Conservation (phyloP, 2,329 filamentous ascomycete genomes). For the Dactylonectria macrodidyma region DNA sequence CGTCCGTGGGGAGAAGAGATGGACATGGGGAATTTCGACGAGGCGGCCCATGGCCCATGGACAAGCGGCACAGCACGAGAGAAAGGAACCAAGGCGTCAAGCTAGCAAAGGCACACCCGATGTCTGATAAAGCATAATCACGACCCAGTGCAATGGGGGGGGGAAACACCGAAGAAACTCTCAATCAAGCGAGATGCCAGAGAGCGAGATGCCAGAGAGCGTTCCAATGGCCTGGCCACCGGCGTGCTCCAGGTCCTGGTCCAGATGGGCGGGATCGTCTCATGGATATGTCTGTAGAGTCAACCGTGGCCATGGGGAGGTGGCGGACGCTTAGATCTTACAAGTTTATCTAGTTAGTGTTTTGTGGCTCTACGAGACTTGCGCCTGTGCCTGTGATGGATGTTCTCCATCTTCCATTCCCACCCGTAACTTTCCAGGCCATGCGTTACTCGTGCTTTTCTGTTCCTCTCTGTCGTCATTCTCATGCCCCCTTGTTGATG, state of each 20-base stretch:
- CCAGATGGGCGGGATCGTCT: conserved; percentile 3
- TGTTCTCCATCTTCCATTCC: neutral
- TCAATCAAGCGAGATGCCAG: neutral
- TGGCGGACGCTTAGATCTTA: neutral
- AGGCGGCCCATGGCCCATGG: neutral
- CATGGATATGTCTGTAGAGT: neutral
- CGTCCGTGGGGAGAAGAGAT: neutral
- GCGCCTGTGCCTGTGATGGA: neutral
- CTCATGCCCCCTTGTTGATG: neutral
- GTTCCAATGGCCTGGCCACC: neutral
- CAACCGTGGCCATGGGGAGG: neutral
- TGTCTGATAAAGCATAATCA: neutral
- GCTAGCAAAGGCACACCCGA: neutral
- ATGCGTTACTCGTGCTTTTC: neutral
- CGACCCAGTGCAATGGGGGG: neutral
- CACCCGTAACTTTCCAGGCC: neutral
- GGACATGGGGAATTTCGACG: neutral
- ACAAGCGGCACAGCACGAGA: too few species aligned
- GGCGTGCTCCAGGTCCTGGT: neutral
- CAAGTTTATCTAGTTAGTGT: neutral
- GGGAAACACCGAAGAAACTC: neutral
- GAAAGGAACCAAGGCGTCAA: neutral
- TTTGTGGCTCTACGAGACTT: neutral
- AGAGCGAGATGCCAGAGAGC: neutral
- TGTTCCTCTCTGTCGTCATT: neutral